Evolutionary conservation across 2,329 filamentous ascomycete genomes (phyloP), one percentile per base, ranked within the genome.

Genomic region (Drechslerella dactyloides): DNA sequence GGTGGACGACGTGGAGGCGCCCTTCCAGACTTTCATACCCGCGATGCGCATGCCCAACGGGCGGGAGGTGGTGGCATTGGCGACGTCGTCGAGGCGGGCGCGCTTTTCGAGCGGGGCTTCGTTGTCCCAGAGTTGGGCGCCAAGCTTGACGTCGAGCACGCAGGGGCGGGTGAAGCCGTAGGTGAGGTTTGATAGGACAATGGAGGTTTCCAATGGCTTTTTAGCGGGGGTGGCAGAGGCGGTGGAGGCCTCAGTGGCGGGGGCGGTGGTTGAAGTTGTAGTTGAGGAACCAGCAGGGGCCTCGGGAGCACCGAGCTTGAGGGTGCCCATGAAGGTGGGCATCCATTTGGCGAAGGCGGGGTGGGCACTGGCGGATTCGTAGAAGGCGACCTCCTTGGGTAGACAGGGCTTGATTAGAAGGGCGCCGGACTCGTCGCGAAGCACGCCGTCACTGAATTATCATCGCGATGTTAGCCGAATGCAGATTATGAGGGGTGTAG

Each of bases 351-450:
- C 85, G 77, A 97, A 91, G 1, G 88, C 86, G 30, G 87, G 86
- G 78, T 96, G 89, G 21, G 84, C 81, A 35, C 85, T 80, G 27
- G 87, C 78, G 42, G 87, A 86, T 79, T 96, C 86, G 83, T 99
- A 99, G 80, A 99, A 99, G 50, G 87, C 84, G 76, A 97, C 87
- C 81, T 99, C 94, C 74, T 87, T 84, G 74, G 87, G 82, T 0
- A 90, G 96, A 80, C 93, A 97, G 17, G 94, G 94, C 81, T 99
- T 99, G 78, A 97, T 91, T 79, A 99, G 90, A 35, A 97, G 83
- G 74, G 89, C 86, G 78, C 94, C 94, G 59, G 90, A 87, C 62
- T 85, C 83, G 78, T 96, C 91, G 78, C 89, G 92, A 76, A 96
- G 86, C 52, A 96, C 93, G 74, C 94, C 94, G 75, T 96, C 93